Base-by-base conservation (phyloP, 495 filamentous ascomycete genomes). In the Aspergillus coremiiformis region DNA sequence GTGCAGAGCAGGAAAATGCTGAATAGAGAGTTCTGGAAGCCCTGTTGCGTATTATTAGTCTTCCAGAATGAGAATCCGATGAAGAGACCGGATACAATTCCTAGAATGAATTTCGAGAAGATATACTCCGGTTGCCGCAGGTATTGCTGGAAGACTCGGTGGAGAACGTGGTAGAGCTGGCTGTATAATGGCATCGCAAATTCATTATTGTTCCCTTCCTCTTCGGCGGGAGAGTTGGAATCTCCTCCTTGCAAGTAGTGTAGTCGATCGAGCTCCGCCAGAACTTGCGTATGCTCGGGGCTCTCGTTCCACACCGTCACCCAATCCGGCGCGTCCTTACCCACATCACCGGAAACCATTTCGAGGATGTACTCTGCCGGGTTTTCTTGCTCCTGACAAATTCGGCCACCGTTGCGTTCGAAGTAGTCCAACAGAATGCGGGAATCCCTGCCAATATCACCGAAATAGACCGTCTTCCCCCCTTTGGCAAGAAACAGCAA, bases 351-450 rank as follows among this genome's bases (percentile, higher is more conserved):
- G 1, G 62, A 58, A 43, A 90, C 91, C 54, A 86, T 83, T 52
- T 93, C 89, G 15, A 96, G 72, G 79, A 96, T 94, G 81, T 86
- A 94, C 65, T 96, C 90, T 10, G 90, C 90, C 4, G 89, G 89
- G 39, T 78, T 96, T 17, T 88, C 87, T 11, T 83, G 76, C 8
- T 71, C 59, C 8, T 83, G 83, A 65, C 90, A 95, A 22, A 76
- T 66, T 11, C 74, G 66, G 4, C 83, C 84, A 21, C 89, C 84
- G 59, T 89, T 81, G 47, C 75, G 70, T 62, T 90, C 83, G 55
- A 95, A 95, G 69, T 93, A 94, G 35, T 72, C 71, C 0, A 81
- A 79, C 47, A 95, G 64, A 14, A 71, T 82, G 22, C 75, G 67
- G 0, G 86, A 86, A 66, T 89, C 82, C 55, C 85, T 66, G 30